These are phyloP conservation scores for Aspergillus hancockii DNA, from an alignment of 495 filamentous ascomycete species.

Conservation along the genomic window DNA sequence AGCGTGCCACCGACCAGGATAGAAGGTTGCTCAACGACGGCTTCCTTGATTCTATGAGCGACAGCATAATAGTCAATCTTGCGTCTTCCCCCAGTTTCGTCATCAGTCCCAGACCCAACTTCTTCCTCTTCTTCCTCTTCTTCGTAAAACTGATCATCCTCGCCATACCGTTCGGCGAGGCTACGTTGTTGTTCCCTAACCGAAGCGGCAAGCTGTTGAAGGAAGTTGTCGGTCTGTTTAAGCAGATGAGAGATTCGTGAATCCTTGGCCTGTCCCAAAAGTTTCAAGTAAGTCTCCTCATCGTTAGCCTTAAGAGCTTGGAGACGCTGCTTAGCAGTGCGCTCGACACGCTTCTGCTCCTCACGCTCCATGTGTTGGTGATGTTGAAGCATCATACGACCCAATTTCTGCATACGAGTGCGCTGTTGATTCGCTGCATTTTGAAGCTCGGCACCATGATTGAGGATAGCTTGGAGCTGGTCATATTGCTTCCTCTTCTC, in stretches of 20 bases:
- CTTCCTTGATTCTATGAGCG: slow-evolving; percentile 92
- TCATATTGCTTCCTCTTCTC: slow-evolving; percentile 97
- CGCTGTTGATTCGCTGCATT: slow-evolving; percentile 55
- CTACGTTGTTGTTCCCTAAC: slow-evolving; percentile 89
- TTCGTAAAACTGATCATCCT: slow-evolving; percentile 57
- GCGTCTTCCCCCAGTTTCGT: slow-evolving; percentile 61
- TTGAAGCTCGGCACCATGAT: slow-evolving; percentile 67
- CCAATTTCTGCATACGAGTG: slow-evolving; percentile 76
- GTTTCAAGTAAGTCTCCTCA: slow-evolving; percentile 95
- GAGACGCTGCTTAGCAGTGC: slow-evolving; percentile 98
- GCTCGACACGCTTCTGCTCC: slow-evolving; percentile 94
- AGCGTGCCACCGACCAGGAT: slow-evolving; percentile 89
- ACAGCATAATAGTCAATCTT: slow-evolving; percentile 99
- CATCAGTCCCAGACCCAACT: slow-evolving; percentile 66
- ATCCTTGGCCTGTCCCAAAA: slow-evolving; percentile 97
- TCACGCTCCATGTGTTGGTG: slow-evolving; percentile 98
- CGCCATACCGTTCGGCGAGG: slow-evolving; percentile 74
- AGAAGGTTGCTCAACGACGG: slow-evolving; percentile 74
- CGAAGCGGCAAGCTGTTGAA: slow-evolving; percentile 90
- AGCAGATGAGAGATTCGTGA: slow-evolving; percentile 97
- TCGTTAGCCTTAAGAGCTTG: slow-evolving; percentile 98
- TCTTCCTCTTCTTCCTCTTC: slow-evolving; percentile 70
- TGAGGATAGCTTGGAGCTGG: slow-evolving; percentile 73
- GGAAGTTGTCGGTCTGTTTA: slow-evolving; percentile 93
- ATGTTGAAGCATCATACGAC: slow-evolving; percentile 80